Base-by-base conservation (phyloP, 768 basidiomycete genomes). In the Coprinellus micaceus region DNA sequence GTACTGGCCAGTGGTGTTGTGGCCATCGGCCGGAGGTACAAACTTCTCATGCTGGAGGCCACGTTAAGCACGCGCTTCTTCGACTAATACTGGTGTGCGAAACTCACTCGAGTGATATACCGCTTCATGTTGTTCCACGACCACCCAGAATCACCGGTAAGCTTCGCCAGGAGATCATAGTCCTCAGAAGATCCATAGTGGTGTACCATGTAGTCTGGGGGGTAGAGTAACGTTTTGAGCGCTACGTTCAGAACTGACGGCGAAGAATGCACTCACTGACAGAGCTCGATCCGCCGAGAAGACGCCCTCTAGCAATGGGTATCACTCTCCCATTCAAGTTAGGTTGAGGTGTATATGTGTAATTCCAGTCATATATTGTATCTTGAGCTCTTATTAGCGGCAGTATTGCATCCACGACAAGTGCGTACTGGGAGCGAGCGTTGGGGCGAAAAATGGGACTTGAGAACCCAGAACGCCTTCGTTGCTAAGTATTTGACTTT, bases 101-200 rank as follows among this genome's bases (percentile, higher is more conserved):
- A 15, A 29, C 53, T 51, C 29, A 69, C 72, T 63, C 67, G 70
- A 3, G 39, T 30, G 41, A 69, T 61, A 45, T 71, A 74, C 41
- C 61, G 62, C 28, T 68, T 63, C 24, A 76, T 60, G 7, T 57
- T 63, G 17, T 62, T 55, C 72, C 72, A 74, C 1, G 64, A 63
- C 84, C 84, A 86, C 7, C 73, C 72, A 3, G 69, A 50, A 28
- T 83, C 80, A 3, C 76, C 81, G 7, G 73, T 68, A 17, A 79
- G 65, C 2, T 61, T 41, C 0, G 80, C 82, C 66, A 77, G 82
- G 53, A 81, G 76, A 60, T 85, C 78, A 56, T 76, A 86, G 59
- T 84, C 83, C 19, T 73, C 74, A 3, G 52, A 60, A 7, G 70
- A 63, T n/a, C 74, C 74, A 10, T 68, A 66, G 3, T 71, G 71